These are phyloP conservation scores for Exophiala sideris DNA, from an alignment of 2,329 filamentous ascomycete genomes.

Conservation along the genomic window DNA sequence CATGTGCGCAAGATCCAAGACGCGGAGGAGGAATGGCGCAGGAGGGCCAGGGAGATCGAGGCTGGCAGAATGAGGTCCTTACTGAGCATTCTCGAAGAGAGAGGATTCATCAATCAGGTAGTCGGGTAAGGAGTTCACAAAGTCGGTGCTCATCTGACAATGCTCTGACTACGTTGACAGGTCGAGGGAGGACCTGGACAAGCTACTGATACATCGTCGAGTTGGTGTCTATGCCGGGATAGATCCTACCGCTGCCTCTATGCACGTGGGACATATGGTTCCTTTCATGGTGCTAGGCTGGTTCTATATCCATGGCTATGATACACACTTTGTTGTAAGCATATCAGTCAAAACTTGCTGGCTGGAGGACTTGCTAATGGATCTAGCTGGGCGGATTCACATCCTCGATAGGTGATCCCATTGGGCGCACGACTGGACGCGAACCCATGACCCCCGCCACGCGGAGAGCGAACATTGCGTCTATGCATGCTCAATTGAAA, in stretches of 20 bases:
- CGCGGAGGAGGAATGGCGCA: constrained; percentile 40
- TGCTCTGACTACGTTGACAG: constrained; percentile 26
- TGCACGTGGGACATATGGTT: constrained; percentile 51
- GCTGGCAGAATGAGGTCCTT: constrained; percentile 44
- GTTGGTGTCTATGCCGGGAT: constrained; percentile 48
- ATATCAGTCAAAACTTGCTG: background rate
- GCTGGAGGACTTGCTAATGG: constrained; percentile 21
- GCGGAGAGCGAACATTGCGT: constrained; percentile 46
- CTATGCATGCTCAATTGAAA: constrained; percentile 50
- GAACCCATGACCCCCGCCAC: constrained; percentile 36
- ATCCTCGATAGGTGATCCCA: constrained; percentile 46
- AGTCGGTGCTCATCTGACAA: background rate
- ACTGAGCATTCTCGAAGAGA: constrained; percentile 43
- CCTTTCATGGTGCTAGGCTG: constrained; percentile 51
- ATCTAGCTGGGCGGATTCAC: constrained; percentile 46
- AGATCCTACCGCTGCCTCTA: constrained; percentile 49
- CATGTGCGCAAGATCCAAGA: constrained; percentile 38
- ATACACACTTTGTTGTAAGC: constrained; percentile 44
- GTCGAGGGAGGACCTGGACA: constrained; percentile 42
- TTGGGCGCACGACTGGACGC: constrained; percentile 41
- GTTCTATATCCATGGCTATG: constrained; percentile 48
- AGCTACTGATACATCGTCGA: constrained; percentile 44
- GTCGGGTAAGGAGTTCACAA: constrained; percentile 38
- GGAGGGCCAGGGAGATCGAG: constrained; percentile 42
- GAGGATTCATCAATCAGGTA: constrained; percentile 45